A percentile compares a stretch with the other conserved stretches of the same genome.
phyloP scores from a whole-genome alignment of 2,329 filamentous ascomycete genomes.

The Aspergillus niger region DNA sequence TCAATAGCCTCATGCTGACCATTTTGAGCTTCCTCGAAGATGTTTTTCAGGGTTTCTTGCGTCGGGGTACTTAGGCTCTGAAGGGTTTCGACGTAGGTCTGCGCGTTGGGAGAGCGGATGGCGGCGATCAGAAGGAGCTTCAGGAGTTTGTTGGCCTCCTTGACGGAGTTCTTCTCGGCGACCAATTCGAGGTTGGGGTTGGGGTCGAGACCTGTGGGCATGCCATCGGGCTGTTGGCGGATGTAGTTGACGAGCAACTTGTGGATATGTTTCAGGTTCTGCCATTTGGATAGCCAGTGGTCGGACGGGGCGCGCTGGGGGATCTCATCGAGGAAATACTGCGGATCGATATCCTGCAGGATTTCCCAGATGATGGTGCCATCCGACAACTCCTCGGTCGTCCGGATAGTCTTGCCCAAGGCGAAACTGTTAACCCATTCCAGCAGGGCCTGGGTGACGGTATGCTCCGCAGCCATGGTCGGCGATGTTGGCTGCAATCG shows the following conservation, averaged over 20 bases:
- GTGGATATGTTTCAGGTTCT: slow-evolving; percentile 52
- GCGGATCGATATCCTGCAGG: slow-evolving; percentile 51
- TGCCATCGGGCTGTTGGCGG: slow-evolving; percentile 47
- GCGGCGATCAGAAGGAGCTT: slow-evolving; percentile 65
- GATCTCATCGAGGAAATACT: slow-evolving; percentile 51
- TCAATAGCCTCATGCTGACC: slow-evolving; percentile 41
- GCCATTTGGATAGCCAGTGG: slow-evolving; percentile 52
- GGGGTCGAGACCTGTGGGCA: slow-evolving; percentile 45
- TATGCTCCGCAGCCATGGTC: slow-evolving; percentile 49
- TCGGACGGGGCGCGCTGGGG: slow-evolving; percentile 48
- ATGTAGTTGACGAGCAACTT: slow-evolving; percentile 50
- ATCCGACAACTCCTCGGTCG: slow-evolving; percentile 46
- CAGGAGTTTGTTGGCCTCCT: slow-evolving; percentile 57
- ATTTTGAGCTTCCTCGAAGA: slow-evolving; percentile 50
- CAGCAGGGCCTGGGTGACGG: slow-evolving; percentile 47
- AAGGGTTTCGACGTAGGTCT: slow-evolving; percentile 56
- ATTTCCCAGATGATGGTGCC: slow-evolving; percentile 51
- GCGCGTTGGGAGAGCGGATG: slow-evolving; percentile 59
- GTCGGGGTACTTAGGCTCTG: slow-evolving; percentile 46
- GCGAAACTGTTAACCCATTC: slow-evolving; percentile 53
- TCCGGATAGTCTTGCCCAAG: slow-evolving; percentile 44
- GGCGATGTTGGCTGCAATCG: slow-evolving; percentile 17
- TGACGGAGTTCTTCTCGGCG: slow-evolving; percentile 46
- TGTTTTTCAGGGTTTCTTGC: slow-evolving; percentile 49
- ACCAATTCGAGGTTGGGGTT: slow-evolving; percentile 51